Conservation (phyloP, 805 yeast genomes). For the Candida corydali region DNA sequence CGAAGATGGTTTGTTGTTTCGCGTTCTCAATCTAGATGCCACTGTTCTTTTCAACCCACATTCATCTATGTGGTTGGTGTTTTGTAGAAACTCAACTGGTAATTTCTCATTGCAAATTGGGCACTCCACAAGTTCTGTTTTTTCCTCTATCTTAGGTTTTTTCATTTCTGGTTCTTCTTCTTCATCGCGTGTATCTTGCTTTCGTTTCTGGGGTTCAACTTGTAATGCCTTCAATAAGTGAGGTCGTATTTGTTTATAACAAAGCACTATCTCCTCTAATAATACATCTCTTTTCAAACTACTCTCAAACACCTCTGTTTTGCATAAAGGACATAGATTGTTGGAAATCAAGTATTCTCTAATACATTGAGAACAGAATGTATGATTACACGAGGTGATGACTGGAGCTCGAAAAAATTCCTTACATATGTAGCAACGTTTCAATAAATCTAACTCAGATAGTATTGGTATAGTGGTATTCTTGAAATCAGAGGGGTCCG, state of each 20-base stretch:
- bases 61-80: conserved; percentile 52
- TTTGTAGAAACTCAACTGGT: conserved; percentile 53
- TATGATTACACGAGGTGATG: conserved; percentile 79
- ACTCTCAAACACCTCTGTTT: conserved; percentile 65
- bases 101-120: conserved; percentile 61
- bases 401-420: conserved; percentile 79
- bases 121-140: conserved; percentile 44
- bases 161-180: conserved; percentile 9
- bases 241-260: conserved; percentile 36
- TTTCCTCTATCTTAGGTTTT: conserved; percentile 1
- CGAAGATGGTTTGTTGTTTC: conserved; percentile 12
- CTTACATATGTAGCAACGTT: conserved; percentile 85
- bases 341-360: conserved; percentile 61
- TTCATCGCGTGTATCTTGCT: background rate
- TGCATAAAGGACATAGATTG: conserved; percentile 74
- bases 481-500: conserved; percentile 75
- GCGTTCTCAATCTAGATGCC: conserved; percentile 3
- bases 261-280: conserved; percentile 64
- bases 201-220: background rate
- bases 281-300: conserved; percentile 61
- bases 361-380: conserved; percentile 85
- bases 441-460: conserved; percentile 59
- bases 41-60: conserved; percentile 35
- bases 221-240: conserved; percentile 8
- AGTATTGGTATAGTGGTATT: conserved; percentile 51